Evolutionary conservation across 2,329 filamentous ascomycete species (phyloP), one percentile per base, ranked within the genome.

Genomic region (Pseudogymnoascus sp.): DNA sequence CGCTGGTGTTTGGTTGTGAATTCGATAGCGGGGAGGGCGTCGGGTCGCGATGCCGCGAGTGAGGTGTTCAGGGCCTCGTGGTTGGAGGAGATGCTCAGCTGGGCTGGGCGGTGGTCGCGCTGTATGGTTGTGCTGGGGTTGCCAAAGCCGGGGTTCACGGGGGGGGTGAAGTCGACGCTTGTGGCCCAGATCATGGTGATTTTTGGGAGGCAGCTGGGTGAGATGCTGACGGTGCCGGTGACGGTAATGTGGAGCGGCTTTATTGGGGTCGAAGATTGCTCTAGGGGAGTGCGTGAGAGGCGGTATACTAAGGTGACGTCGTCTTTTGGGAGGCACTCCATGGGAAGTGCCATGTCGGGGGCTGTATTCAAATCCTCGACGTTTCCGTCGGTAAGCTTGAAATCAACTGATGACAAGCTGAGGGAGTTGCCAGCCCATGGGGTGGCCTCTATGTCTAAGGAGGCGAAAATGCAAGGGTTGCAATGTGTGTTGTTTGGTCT

Each of bases 291-390:
- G 33, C 59, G 59, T 42, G 59, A 61, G 64, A 91, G 81, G 62
- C 83, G 84, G 76, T 91, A 93, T 62, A 93, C 78, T 68, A 91
- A 86, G 1, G 88, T 89, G 65, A 91, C 77, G 72, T 92, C 88
- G 71, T 93, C 90, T 68, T 89, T 86, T 14, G 88, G 84, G 13
- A 85, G 85, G 71, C 86, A 87, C 44, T 79, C 78, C 26, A 88
- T 76, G 4, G 86, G 83, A 19, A 88, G 76, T n/a, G 70, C 65
- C 65, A 84, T 74, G 26, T 79, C 81, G 1, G 79, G 76, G 11
- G 67, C 65, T 38, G 75, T 74, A 66, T 82, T 84, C 13, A 88
- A 79, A 64, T 84, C 78, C 63, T 86, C 81, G 16, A 89, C 81
- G 13, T 74, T 75, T 56, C 85, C 86, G 24, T 85, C 83, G 33